Conservation (phyloP, 2,329 filamentous ascomycete genomes). For the Neonectria sp. region DNA sequence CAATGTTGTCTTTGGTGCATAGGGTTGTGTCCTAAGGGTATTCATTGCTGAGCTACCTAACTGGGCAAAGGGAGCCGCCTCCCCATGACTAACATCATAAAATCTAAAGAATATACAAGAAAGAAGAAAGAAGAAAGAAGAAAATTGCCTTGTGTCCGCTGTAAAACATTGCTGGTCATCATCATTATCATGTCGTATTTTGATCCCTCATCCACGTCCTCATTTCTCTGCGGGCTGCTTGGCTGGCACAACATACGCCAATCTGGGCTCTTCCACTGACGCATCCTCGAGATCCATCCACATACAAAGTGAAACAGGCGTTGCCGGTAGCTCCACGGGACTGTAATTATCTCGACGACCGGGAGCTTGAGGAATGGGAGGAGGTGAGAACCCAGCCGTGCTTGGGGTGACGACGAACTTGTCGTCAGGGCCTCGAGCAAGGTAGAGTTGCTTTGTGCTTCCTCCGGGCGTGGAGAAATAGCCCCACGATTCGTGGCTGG, state of each 20-base stretch:
- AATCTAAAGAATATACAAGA: slow-evolving; percentile 26
- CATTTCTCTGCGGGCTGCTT: slow-evolving; percentile 20
- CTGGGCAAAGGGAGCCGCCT: neutral
- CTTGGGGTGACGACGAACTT: slow-evolving; percentile 46
- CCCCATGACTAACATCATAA: neutral
- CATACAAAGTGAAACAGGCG: slow-evolving; percentile 48
- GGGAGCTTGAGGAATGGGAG: slow-evolving; percentile 14
- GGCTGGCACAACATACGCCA: slow-evolving; percentile 46
- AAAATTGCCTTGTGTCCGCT: slow-evolving; percentile 22
- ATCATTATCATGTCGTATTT: slow-evolving; percentile 32
- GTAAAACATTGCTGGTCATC: slow-evolving; percentile 32
- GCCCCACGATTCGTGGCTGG: slow-evolving; percentile 37
- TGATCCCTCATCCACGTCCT: neutral
- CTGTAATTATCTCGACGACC: slow-evolving; percentile 21
- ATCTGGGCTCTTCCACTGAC: slow-evolving; percentile 44
- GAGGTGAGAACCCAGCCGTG: slow-evolving; percentile 40
- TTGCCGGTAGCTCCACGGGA: slow-evolving; percentile 47
- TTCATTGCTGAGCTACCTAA: slow-evolving; percentile 1
- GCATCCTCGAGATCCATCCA: slow-evolving; percentile 46
- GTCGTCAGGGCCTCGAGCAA: slow-evolving; percentile 44
- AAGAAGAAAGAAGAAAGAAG: slow-evolving; percentile 18
- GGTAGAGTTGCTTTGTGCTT: slow-evolving; percentile 37
- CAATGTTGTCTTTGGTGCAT: neutral
- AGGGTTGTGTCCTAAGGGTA: slow-evolving; percentile 6
- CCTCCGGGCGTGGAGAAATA: slow-evolving; percentile 37